phyloP scores from a whole-genome alignment of 345 rosid species.

The Bretschneidera sinensis region DNA sequence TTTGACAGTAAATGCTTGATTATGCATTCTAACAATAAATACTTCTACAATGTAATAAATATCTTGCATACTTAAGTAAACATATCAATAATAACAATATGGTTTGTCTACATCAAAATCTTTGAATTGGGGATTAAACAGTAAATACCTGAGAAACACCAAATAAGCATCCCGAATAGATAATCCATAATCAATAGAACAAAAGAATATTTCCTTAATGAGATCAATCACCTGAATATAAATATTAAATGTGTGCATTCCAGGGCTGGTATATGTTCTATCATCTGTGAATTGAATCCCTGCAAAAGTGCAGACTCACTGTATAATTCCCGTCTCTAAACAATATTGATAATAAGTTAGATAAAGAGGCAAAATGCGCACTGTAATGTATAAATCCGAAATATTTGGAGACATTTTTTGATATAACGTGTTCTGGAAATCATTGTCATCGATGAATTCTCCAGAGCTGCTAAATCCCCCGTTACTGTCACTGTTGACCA shows the following conservation, averaged over 20 bases:
- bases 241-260: slow-evolving; percentile 37
- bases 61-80: no score
- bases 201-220: no score
- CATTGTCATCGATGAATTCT: slow-evolving; percentile 33
- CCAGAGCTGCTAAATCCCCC: slow-evolving; percentile 50
- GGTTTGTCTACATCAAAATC: no score
- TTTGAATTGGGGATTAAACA: no score
- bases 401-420: slow-evolving; percentile 11
- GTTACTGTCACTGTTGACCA: slow-evolving; percentile 2
- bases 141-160: no score
- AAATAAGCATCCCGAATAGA: no score
- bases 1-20: no score
- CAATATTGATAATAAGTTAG: slow-evolving; percentile 41
- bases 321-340: slow-evolving; percentile 34
- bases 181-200: neutral
- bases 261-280: slow-evolving; percentile 28
- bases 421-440: slow-evolving; percentile 14
- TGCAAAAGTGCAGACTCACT: slow-evolving; percentile 34
- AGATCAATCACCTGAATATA: slow-evolving; percentile 33
- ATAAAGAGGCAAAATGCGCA: slow-evolving; percentile 35
- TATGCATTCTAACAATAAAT: no score
- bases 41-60: no score
- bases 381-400: slow-evolving; percentile 25
- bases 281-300: slow-evolving; percentile 33
- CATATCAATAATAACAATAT: no score